Evolutionary conservation across 1,284 basidiomycete species (phyloP).

Genomic region (Rhodofomes roseus): DNA sequence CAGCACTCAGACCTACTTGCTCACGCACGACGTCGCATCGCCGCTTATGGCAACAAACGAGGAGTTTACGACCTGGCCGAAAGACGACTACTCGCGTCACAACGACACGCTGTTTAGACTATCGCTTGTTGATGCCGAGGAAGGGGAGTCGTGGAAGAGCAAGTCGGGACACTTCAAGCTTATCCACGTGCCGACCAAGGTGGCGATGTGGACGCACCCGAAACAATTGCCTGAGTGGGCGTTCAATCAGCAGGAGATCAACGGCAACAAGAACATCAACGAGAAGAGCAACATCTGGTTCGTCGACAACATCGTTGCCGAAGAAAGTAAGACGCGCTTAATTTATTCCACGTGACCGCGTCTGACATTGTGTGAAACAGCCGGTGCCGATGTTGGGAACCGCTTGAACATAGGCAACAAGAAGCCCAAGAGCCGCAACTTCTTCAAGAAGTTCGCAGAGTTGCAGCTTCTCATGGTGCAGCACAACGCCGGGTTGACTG

Average conservation of each 20-base stretch:
- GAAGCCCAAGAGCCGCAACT: slow-evolving; percentile 78
- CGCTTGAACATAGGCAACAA: slow-evolving; percentile 55
- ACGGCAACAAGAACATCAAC: slow-evolving; percentile 91
- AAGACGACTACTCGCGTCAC: slow-evolving; percentile 66
- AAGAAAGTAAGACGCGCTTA: slow-evolving; percentile 53
- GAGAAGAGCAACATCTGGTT: slow-evolving; percentile 89
- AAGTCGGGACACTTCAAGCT: slow-evolving; percentile 90
- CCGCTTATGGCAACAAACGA: slow-evolving; percentile 97
- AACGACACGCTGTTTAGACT: slow-evolving; percentile 89
- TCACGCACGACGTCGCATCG: slow-evolving; percentile 98
- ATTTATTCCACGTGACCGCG: background rate
- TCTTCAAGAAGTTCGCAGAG: slow-evolving; percentile 94
- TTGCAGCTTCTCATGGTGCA: slow-evolving; percentile 95
- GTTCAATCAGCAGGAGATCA: slow-evolving; percentile 95
- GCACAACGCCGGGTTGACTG: slow-evolving; percentile 95
- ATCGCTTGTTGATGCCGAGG: slow-evolving; percentile 65
- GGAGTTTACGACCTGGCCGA: slow-evolving; percentile 91
- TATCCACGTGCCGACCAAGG: slow-evolving; percentile 86
- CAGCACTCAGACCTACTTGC: slow-evolving; percentile 77
- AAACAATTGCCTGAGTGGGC: slow-evolving; percentile 93
- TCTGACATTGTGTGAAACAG: slow-evolving; percentile 27
- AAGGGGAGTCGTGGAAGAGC: slow-evolving; percentile 84
- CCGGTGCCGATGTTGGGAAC: slow-evolving; percentile 52
- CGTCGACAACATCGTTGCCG: slow-evolving; percentile 78
- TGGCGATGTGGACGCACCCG: slow-evolving; percentile 91